Evolutionary conservation across 2,329 filamentous ascomycete species (phyloP).

Genomic region (Pseudogymnoascus sp.): DNA sequence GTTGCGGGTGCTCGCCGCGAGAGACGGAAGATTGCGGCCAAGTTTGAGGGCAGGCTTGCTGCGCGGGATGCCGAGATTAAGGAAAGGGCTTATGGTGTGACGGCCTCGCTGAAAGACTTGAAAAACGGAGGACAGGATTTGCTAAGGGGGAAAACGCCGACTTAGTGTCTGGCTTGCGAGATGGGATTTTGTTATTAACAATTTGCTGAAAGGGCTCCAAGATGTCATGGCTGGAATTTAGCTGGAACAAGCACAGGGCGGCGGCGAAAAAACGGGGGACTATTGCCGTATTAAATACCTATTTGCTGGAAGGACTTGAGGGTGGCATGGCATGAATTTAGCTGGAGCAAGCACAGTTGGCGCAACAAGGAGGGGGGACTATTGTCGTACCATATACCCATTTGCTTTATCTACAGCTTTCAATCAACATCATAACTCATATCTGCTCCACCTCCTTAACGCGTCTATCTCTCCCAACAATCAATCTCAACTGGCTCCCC

Average conservation of each 20-base stretch:
- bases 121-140: slow-evolving; percentile 18
- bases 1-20: slow-evolving; percentile 20
- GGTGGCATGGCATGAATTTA: not conserved
- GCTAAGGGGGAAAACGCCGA: slow-evolving; percentile 9
- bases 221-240: slow-evolving; percentile 4
- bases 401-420: slow-evolving; percentile 15
- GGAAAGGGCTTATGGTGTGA: slow-evolving; percentile 16
- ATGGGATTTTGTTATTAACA: not conserved
- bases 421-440: slow-evolving; percentile 10
- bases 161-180: not conserved
- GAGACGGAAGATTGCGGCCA: slow-evolving; percentile 18
- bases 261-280: not conserved
- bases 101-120: slow-evolving; percentile 22
- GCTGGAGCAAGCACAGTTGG: not conserved
- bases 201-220: not conserved
- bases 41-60: slow-evolving; percentile 23
- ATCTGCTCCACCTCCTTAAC: slow-evolving; percentile 30
- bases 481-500: slow-evolving; percentile 35
- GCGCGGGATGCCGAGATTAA: slow-evolving; percentile 21
- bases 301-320: not conserved
- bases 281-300: too few species aligned
- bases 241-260: not conserved
- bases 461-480: slow-evolving; percentile 39
- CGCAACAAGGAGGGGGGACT: not conserved
- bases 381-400: slow-evolving; percentile 16